Base-by-base conservation (phyloP, 352 stramenopile species). In the Pythium chondricola region DNA sequence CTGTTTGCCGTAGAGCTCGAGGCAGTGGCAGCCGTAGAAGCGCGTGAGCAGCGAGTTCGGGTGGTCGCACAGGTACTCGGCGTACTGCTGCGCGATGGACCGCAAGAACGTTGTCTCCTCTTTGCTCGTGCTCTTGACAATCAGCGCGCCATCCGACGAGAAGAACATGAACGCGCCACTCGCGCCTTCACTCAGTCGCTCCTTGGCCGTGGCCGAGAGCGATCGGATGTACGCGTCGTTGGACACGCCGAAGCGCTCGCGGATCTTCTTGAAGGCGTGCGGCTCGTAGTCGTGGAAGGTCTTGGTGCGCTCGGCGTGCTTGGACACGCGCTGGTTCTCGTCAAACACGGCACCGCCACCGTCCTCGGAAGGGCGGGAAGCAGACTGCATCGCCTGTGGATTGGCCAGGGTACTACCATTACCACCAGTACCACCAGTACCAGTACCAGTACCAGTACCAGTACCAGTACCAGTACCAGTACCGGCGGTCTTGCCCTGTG, bases 131-230 rank as follows among this genome's bases (percentile, higher is more conserved):
- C 80, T 95, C 66, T 97, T 97, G 42, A 96, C 85, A 27, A 97
- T 95, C 16, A 96, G 63, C 50, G 77, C 83, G 5, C 79, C 77
- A 59, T 96, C 85, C 24, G 74, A 77, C 6, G 83, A 95, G 51
- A 89, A 96, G 58, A 96, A 97, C 80, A 97, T 95, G 59, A 96
- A 97, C 7, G 83, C 87, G 32, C 83, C 83, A 55, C 78, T 91
- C 1, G 85, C 82, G 16, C 88, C 88, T 71, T 95, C 88, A 41
- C 75, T 89, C 43, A 97, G 42, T 21, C 84, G 84, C 39, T 96
- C 88, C 45, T 95, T 94, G 20, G 78, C 77, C 7, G 86, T 96
- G 17, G 79, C 71, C 20, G 81, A 85, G 29, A 96, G 67, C 38
- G 84, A 85, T 44, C 85, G 69, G 31, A 89, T 61, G 47, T 95